Percentiles rank a stretch among this genome's conserved stretches.
These are phyloP conservation scores for Trichoderma cornu-damae DNA, from an alignment of 2,329 filamentous ascomycete species.

Conservation along the genomic window DNA sequence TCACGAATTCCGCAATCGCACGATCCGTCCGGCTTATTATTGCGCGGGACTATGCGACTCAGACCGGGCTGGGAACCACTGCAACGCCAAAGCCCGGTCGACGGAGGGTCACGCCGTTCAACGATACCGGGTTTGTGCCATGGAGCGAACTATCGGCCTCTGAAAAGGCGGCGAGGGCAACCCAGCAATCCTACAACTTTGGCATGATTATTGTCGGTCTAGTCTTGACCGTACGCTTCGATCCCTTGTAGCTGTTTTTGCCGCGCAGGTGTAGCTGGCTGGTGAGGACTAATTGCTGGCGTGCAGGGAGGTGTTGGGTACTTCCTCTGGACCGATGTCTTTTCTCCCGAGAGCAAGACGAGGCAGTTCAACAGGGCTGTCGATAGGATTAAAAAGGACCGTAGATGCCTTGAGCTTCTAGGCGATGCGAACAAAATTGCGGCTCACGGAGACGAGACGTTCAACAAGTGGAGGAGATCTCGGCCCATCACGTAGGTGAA, in stretches of 20 bases:
- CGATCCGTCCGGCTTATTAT: conserved; percentile 34
- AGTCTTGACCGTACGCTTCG: conserved; percentile 59
- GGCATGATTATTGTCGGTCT: conserved; percentile 70
- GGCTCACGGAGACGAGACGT: conserved; percentile 75
- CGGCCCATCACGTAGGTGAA: conserved; percentile 53
- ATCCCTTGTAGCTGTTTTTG: too few relatives aligned
- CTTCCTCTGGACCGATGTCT: conserved; percentile 75
- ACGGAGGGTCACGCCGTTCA: conserved; percentile 73
- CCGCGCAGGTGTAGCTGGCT: not conserved
- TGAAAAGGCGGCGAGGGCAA: conserved; percentile 80
- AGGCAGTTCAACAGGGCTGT: conserved; percentile 85
- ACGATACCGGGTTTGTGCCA: conserved; percentile 75
- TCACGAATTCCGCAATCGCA: conserved; percentile 26
- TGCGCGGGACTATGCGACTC: conserved; percentile 55
- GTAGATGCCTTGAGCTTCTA: conserved; percentile 65
- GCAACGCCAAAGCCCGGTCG: conserved; percentile 45
- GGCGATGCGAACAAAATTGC: conserved; percentile 70
- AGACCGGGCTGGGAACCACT: conserved; percentile 41
- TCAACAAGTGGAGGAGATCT: conserved; percentile 72
- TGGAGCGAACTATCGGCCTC: conserved; percentile 70
- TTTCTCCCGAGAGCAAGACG: conserved; percentile 79
- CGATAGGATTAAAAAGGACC: conserved; percentile 68
- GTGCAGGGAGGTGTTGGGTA: conserved; percentile 68
- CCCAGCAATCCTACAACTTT: conserved; percentile 88
- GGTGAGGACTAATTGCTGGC: conserved; percentile 10